Evolutionary conservation across 495 filamentous ascomycete species (phyloP).

Genomic region (Podospora pseudoanserina): DNA sequence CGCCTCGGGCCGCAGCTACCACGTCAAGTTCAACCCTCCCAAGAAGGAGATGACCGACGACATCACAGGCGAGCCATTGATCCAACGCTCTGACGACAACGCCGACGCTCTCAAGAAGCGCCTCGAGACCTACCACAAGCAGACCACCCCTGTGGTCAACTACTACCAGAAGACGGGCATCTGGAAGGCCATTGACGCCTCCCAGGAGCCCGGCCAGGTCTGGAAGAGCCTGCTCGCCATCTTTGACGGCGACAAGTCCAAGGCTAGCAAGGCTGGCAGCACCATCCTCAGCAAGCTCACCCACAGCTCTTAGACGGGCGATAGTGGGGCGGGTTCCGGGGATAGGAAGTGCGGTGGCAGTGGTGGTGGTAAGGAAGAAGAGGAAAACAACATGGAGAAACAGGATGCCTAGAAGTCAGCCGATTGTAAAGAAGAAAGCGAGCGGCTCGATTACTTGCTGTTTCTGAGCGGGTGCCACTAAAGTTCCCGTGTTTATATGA

Average conservation of each 20-base stretch:
- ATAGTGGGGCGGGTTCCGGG: background rate
- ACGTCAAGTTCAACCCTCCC: conserved; percentile 98
- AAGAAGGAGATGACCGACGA: conserved; percentile 93
- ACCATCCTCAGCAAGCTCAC: conserved; percentile 49
- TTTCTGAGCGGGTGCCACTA: conserved; percentile 20
- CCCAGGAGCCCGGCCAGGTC: conserved; percentile 91
- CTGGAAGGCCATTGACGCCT: conserved; percentile 94
- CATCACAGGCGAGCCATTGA: conserved; percentile 90
- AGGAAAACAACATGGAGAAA: background rate
- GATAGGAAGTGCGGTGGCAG: background rate
- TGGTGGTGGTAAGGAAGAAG: conserved; percentile 4
- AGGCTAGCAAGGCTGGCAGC: conserved; percentile 39
- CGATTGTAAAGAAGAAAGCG: background rate
- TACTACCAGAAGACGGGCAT: conserved; percentile 98
- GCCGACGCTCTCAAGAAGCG: conserved; percentile 96
- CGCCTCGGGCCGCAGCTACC: conserved; percentile 92
- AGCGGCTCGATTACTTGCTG: conserved; percentile 22
- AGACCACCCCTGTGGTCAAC: conserved; percentile 85
- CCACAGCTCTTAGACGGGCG: conserved; percentile 34
- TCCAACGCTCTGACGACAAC: conserved; percentile 96
- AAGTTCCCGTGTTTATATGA: conserved; percentile 2
- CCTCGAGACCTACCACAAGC: conserved; percentile 85
- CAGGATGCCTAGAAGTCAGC: conserved; percentile 3
- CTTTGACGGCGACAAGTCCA: conserved; percentile 60
- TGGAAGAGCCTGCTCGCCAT: conserved; percentile 89